A percentile compares a stretch with the other conserved stretches of the same genome.
These are phyloP conservation scores for Penicillium waksmanii DNA, from an alignment of 495 filamentous ascomycete genomes.

Conservation along the genomic window DNA sequence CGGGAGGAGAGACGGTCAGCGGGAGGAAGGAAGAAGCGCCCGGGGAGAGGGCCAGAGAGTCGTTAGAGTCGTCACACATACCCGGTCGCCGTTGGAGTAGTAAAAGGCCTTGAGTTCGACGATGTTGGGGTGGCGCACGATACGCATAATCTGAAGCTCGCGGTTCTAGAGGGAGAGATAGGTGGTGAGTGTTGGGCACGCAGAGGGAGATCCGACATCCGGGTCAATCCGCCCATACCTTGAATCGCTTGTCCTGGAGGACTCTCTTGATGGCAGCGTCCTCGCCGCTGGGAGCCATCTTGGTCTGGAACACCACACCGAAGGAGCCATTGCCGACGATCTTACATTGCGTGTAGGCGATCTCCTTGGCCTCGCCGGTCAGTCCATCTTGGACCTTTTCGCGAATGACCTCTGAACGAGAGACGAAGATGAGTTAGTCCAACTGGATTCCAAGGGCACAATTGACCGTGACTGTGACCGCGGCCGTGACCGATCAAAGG, in stretches of 20 bases:
- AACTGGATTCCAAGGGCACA: neutral
- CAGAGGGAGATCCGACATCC: neutral
- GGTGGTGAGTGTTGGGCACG: constrained; percentile 6
- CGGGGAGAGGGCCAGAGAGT: constrained; percentile 11
- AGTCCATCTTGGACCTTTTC: constrained; percentile 99
- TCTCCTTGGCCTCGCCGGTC: constrained; percentile 92
- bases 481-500: neutral
- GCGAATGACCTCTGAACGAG: constrained; percentile 81
- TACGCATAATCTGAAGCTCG: constrained; percentile 99
- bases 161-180: constrained; percentile 74
- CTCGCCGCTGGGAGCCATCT: constrained; percentile 93
- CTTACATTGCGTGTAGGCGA: constrained; percentile 99
- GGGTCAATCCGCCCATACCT: constrained; percentile 58
- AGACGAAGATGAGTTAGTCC: constrained; percentile 4
- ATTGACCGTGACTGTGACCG: neutral
- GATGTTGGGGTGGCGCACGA: constrained; percentile 97
- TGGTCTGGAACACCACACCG: constrained; percentile 98
- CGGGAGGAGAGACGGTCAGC: neutral
- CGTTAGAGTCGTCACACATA: constrained; percentile 53
- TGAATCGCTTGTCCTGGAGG: constrained; percentile 98
- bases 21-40: constrained; percentile 11
- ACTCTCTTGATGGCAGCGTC: constrained; percentile 99
- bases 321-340: constrained; percentile 99
- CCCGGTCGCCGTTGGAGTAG: constrained; percentile 97
- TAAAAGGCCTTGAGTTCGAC: constrained; percentile 99